Percentiles rank a stretch among this genome's conserved stretches.
phyloP scores from a whole-genome alignment of 2,329 filamentous ascomycete genomes.

The Fusarium neocosmosporiellum region DNA sequence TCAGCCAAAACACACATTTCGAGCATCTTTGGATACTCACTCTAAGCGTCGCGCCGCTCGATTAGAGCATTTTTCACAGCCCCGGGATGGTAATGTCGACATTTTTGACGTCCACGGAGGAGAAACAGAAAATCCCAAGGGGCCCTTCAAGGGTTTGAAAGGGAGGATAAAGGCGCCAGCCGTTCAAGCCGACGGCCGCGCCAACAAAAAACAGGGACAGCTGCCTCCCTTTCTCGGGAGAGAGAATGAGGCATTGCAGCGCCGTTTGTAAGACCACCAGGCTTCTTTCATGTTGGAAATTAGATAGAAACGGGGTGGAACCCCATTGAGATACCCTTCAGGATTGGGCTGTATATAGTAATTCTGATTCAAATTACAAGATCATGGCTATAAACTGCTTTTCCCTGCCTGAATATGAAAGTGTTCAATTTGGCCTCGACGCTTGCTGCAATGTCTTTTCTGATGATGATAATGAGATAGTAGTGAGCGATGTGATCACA shows the following conservation, averaged over 20 bases:
- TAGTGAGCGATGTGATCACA: slow-evolving; percentile 8
- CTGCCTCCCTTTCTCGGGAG: neutral
- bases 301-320: neutral
- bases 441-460: neutral
- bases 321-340: neutral
- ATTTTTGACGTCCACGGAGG: neutral
- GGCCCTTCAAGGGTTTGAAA: neutral
- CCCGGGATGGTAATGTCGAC: slow-evolving; percentile 2
- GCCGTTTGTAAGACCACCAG: neutral
- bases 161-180: neutral
- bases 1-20: neutral
- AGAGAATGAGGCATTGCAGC: neutral
- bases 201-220: neutral
- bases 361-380: neutral
- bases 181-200: neutral
- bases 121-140: neutral
- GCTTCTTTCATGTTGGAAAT: neutral
- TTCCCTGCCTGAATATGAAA: neutral
- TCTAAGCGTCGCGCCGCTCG: slow-evolving; percentile 24
- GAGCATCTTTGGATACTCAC: neutral
- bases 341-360: neutral
- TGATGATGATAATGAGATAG: neutral
- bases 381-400: neutral
- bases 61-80: slow-evolving; percentile 1
- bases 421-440: neutral